Evolutionary conservation across 1,139 yeast genomes (phyloP).

Genomic region (Martiniozyma asiatica): DNA sequence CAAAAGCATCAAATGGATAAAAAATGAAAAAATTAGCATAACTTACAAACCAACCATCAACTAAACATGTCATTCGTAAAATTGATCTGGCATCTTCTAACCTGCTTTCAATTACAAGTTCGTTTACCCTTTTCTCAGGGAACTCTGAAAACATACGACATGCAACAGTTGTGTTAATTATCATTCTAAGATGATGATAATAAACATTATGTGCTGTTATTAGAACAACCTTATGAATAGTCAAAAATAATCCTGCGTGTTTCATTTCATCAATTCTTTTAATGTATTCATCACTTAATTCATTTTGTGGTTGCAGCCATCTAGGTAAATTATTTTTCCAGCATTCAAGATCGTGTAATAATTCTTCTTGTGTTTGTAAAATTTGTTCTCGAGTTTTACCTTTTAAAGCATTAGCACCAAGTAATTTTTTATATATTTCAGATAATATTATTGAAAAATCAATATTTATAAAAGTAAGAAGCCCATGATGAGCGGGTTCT

Average conservation of each 20-base stretch:
- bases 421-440: constrained; percentile 15
- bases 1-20: constrained; percentile 21
- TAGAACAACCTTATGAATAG: constrained; percentile 6
- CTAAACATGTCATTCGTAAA: constrained; percentile 10
- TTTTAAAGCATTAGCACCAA: constrained; percentile 17
- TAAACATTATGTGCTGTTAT: constrained; percentile 7
- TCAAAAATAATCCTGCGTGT: background rate
- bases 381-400: constrained; percentile 12
- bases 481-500: too few species aligned
- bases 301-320: constrained; percentile 11
- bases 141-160: too few species aligned
- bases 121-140: background rate
- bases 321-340: constrained; percentile 20
- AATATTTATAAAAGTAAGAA: too few species aligned
- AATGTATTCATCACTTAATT: constrained; percentile 8
- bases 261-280: constrained; percentile 5
- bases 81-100: constrained; percentile 16
- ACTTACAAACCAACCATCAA: constrained; percentile 8
- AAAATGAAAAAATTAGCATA: constrained; percentile 15
- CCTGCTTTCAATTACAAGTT: background rate
- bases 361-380: constrained; percentile 4
- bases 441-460: constrained; percentile 18
- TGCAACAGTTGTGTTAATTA: constrained; percentile 7
- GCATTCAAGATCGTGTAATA: constrained; percentile 16
- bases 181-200: constrained; percentile 11